Evolutionary conservation across 1,284 basidiomycete species (phyloP).

Genomic region (Melampsora americana): DNA sequence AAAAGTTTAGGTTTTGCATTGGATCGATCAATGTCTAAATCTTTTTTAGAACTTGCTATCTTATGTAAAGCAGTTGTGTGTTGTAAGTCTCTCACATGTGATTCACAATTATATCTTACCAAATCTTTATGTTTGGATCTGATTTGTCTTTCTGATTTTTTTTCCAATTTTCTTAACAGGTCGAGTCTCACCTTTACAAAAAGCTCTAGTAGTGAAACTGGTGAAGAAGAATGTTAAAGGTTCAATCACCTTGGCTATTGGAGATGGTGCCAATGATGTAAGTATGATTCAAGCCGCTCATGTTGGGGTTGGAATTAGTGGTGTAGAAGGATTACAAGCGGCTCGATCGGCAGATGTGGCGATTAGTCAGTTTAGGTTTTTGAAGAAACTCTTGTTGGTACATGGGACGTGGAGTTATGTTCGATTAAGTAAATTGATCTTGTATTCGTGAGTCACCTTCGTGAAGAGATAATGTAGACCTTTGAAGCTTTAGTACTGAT

Average conservation of each 20-base stretch:
- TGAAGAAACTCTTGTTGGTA: slow-evolving; percentile 91
- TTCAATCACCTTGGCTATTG: slow-evolving; percentile 84
- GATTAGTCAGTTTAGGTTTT: slow-evolving; percentile 94
- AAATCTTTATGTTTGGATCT: not conserved
- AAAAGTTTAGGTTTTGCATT: slow-evolving; percentile 89
- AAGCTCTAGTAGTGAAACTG: slow-evolving; percentile 95
- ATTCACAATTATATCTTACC: too few relatives aligned
- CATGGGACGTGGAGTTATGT: slow-evolving; percentile 99
- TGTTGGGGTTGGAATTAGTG: slow-evolving; percentile 95
- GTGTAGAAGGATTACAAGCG: slow-evolving; percentile 96
- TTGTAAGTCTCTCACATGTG: slow-evolving; percentile 60
- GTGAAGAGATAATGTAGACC: not conserved
- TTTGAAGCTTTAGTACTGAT: slow-evolving; percentile 5
- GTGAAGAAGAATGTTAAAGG: slow-evolving; percentile 94
- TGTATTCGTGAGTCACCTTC: slow-evolving; percentile 55
- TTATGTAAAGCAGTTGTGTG: slow-evolving; percentile 98
- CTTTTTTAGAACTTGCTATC: slow-evolving; percentile 90
- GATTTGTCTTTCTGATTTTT: not conserved
- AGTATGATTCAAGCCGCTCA: slow-evolving; percentile 65
- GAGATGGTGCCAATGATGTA: slow-evolving; percentile 64
- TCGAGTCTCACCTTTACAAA: slow-evolving; percentile 95
- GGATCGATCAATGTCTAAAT: slow-evolving; percentile 82
- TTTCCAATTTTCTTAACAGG: not conserved
- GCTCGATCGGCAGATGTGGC: slow-evolving; percentile 94
- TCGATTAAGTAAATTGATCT: slow-evolving; percentile 86